Percentiles rank a stretch among this genome's conserved stretches.
Evolutionary conservation across 2,329 filamentous ascomycete species (phyloP).

Genomic region (Neofusicoccum parvum): DNA sequence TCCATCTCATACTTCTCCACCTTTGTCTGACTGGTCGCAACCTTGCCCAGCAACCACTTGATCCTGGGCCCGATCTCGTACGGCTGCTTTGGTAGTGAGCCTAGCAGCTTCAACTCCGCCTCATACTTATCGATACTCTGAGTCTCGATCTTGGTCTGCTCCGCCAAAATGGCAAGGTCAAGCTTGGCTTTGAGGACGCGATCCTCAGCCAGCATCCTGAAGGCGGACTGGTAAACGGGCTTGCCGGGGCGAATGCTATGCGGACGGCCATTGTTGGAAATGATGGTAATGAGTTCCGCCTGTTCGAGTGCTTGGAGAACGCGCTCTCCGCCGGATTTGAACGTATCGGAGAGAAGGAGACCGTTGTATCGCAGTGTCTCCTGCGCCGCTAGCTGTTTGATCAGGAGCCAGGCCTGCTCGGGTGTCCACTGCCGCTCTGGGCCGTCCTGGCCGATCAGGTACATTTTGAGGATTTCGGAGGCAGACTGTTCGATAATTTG

Average conservation of each 20-base stretch:
- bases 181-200: conserved; percentile 72
- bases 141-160: conserved; percentile 71
- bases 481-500: conserved; percentile 90
- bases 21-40: conserved; percentile 73
- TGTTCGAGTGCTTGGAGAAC: conserved; percentile 80
- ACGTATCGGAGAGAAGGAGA: conserved; percentile 74
- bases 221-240: conserved; percentile 84
- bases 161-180: conserved; percentile 65
- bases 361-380: conserved; percentile 81
- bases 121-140: conserved; percentile 78
- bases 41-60: conserved; percentile 72
- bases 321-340: conserved; percentile 70
- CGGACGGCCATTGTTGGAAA: conserved; percentile 74
- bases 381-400: conserved; percentile 73
- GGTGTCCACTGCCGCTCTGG: conserved; percentile 68
- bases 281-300: conserved; percentile 81
- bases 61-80: conserved; percentile 67
- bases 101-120: conserved; percentile 73
- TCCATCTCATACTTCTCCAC: conserved; percentile 74
- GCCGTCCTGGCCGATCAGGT: conserved; percentile 66
- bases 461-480: conserved; percentile 91
- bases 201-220: conserved; percentile 71
- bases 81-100: conserved; percentile 68
- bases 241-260: conserved; percentile 76
- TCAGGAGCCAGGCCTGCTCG: conserved; percentile 87